phyloP scores from a whole-genome alignment of 495 filamentous ascomycete genomes.

The Letharia columbiana region DNA sequence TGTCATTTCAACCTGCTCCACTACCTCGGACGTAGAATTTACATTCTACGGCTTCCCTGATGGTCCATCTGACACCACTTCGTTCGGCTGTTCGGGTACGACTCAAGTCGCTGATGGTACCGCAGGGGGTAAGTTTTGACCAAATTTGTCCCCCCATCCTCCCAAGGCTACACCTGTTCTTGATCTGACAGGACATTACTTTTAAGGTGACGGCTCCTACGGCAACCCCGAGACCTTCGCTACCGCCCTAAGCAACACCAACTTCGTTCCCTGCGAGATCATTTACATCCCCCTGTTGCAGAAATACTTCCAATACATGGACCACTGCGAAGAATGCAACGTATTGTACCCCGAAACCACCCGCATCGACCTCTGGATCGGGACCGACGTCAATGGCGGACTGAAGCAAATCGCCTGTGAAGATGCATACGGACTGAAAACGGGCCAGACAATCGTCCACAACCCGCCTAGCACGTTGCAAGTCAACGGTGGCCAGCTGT shows the following conservation, averaged over 20 bases:
- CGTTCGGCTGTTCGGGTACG: slow-evolving; percentile 25
- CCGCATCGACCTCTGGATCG: slow-evolving; percentile 37
- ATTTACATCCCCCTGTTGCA: slow-evolving; percentile 37
- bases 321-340: slow-evolving; percentile 28
- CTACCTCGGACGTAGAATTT: slow-evolving; percentile 3
- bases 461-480: slow-evolving; percentile 11
- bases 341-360: slow-evolving; percentile 25
- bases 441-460: slow-evolving; percentile 11
- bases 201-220: slow-evolving; percentile 35
- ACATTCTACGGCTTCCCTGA: slow-evolving; percentile 37
- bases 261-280: slow-evolving; percentile 37
- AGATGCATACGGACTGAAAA: slow-evolving; percentile 21
- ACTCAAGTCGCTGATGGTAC: slow-evolving; percentile 26
- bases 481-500: slow-evolving; percentile 8
- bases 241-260: slow-evolving; percentile 29
- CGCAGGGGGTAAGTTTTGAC: slow-evolving; percentile 25
- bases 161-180: neutral
- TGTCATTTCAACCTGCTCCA: slow-evolving; percentile 9
- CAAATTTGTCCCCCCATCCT: neutral
- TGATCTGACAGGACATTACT: neutral
- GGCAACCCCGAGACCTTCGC: slow-evolving; percentile 40
- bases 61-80: slow-evolving; percentile 31
- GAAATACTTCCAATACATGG: slow-evolving; percentile 36
- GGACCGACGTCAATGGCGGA: slow-evolving; percentile 27
- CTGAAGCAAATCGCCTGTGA: slow-evolving; percentile 30